Evolutionary conservation across 805 yeast species (phyloP), one percentile per base, ranked within the genome.

Genomic region (Sugiyamaella chiloensis): DNA sequence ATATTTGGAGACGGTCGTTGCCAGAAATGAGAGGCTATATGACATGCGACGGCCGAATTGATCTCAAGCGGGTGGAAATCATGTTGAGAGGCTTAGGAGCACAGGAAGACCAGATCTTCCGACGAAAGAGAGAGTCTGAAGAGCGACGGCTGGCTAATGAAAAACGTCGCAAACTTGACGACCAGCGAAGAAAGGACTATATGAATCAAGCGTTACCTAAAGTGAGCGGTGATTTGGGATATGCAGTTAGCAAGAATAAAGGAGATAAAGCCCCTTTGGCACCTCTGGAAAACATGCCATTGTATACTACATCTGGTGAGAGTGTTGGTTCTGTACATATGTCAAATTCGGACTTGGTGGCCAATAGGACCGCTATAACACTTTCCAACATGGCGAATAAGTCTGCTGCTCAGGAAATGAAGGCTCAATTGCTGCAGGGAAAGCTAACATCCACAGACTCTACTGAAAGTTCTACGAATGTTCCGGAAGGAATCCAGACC

Each of bases 1-100:
- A 74, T 32, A 79, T 91, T 41, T 93, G 99, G 99, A 89, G 90
- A 59, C 72, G 76, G 29, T 65, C 76, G 1, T 63, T 93, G 41
- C 85, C 95, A 0, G 60, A 64, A 24, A 72, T 86, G 71, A 80
- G 78, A 44, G 85, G 86, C 17, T 93, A 83, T 64, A 75, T 93
- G 61, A 91, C 98, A 1, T 80, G 90, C 57, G 99, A 93, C 65
- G 99, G 99, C 35, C 72, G 73, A 14, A 75, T 93, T 43, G 81
- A 88, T 61, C 65, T 90, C 39, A 78, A 75, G 32, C 81, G 87
- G 44, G 96, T 88, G 3, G 95, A 90, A 57, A 72, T 73, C 41
- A 67, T 93, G 49, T 67, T 93, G 67, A 63, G 66, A 19, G 78
- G 74, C 20, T 71, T 93, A 34, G 86, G 91, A 6, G 60, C 69